A percentile compares a stretch with the other conserved stretches of the same genome.
phyloP scores from a whole-genome alignment of 306 rosid genomes.

The Acacia melanoxylon region DNA sequence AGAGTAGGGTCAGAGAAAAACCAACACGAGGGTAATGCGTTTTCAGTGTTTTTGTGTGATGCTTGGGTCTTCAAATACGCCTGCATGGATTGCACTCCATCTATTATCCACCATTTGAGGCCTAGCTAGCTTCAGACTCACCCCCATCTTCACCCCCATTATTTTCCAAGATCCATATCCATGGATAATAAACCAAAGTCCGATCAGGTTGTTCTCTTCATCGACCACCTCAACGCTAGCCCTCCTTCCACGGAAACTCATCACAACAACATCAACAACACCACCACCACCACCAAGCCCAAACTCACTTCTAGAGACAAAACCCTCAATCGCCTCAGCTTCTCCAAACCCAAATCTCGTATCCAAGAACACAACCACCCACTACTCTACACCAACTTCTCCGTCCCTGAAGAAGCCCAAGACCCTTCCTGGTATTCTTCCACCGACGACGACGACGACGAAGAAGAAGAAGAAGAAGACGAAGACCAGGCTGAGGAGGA shows the following conservation, averaged over 20 bases:
- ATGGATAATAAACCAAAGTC: conserved; percentile 40
- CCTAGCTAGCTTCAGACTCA: neutral
- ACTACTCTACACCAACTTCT: neutral
- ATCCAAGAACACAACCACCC: conserved; percentile 33
- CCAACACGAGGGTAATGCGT: neutral
- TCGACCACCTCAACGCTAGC: conserved; percentile 39
- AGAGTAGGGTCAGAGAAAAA: no score
- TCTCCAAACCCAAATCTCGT: conserved; percentile 58
- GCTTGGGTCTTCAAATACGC: neutral
- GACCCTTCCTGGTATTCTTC: conserved; percentile 8
- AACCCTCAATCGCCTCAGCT: conserved; percentile 46
- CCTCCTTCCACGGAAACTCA: conserved; percentile 34
- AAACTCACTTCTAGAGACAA: neutral
- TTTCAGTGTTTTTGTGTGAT: neutral
- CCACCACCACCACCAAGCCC: neutral
- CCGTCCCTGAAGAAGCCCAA: neutral
- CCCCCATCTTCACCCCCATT: neutral
- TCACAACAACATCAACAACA: neutral
- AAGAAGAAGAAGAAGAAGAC: conserved; percentile 24
- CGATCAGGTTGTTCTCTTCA: conserved; percentile 45
- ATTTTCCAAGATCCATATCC: neutral
- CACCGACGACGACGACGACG: conserved; percentile 27
- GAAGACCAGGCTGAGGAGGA: neutral
- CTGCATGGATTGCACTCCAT: neutral
- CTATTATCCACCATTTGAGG: neutral